Conservation (phyloP, 805 yeast species). For the Blastobotrys mokoenaii region DNA sequence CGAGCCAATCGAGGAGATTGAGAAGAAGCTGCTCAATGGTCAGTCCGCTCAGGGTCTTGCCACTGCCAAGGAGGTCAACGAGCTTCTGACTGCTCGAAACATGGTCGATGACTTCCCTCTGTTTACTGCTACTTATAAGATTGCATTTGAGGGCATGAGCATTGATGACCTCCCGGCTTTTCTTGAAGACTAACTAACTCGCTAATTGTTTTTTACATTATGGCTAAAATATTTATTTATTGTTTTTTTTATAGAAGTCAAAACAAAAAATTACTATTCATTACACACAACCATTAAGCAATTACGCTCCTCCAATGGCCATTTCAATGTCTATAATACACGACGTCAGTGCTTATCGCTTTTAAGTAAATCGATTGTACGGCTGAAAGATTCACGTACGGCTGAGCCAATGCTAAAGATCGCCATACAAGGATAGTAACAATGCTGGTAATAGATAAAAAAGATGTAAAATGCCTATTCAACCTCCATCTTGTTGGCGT, state of each 20-base stretch:
- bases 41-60: constrained; percentile 95
- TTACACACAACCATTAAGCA: too few relatives aligned
- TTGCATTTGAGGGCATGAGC: constrained; percentile 65
- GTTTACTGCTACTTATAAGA: constrained; percentile 70
- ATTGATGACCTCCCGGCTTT: constrained; percentile 64
- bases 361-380: too few relatives aligned
- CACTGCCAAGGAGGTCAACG: constrained; percentile 87
- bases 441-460: neutral
- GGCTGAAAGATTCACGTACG: too few relatives aligned
- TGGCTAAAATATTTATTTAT: neutral
- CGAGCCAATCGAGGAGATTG: constrained; percentile 71
- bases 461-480: neutral
- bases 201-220: neutral
- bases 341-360: too few relatives aligned
- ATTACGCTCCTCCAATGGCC: too few relatives aligned
- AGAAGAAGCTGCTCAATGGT: constrained; percentile 80
- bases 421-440: too few relatives aligned
- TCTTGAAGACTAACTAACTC: constrained; percentile 12
- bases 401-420: too few relatives aligned
- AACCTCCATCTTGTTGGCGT: neutral
- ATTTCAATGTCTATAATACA: too few relatives aligned
- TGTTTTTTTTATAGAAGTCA: neutral
- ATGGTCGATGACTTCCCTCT: constrained; percentile 70
- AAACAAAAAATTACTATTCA: neutral
- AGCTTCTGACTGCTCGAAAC: constrained; percentile 50